Conservation (phyloP, 2,329 filamentous ascomycete genomes). For the Talaromyces sp. region DNA sequence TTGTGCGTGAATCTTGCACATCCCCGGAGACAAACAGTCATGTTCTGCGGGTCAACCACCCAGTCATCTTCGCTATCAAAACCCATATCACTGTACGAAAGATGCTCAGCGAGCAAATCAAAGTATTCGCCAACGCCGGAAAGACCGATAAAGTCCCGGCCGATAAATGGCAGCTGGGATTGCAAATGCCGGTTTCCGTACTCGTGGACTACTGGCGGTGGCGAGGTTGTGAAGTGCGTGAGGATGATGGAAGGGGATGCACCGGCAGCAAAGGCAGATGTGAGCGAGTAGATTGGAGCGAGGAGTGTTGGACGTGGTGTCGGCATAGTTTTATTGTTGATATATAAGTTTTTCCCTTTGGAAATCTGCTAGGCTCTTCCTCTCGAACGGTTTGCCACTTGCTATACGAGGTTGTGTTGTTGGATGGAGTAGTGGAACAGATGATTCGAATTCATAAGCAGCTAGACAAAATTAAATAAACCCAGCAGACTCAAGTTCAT, state of each 20-base stretch:
- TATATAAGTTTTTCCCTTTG: not conserved
- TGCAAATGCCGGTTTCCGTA: conserved; percentile 28
- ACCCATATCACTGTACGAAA: conserved; percentile 30
- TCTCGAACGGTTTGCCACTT: not conserved
- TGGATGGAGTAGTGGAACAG: not conserved
- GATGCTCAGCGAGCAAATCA: conserved; percentile 21
- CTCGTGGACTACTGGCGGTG: conserved; percentile 27
- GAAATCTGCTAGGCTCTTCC: not conserved
- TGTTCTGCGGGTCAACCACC: conserved; percentile 29
- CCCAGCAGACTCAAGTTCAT: not conserved
- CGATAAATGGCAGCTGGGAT: conserved; percentile 37
- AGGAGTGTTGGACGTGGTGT: conserved; percentile 17
- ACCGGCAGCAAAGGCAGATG: conserved; percentile 24
- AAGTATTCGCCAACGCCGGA: conserved; percentile 34
- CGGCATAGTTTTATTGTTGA: not conserved
- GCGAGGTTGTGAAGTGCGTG: conserved; percentile 28
- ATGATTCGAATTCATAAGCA: not conserved
- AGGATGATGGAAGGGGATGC: conserved; percentile 19
- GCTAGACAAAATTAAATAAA: not conserved
- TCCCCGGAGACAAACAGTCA: conserved; percentile 30
- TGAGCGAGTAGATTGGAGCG: conserved; percentile 22
- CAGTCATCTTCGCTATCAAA: conserved; percentile 32
- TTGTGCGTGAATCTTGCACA: conserved; percentile 29
- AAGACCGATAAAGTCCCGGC: conserved; percentile 33
- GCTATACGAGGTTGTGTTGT: not conserved